phyloP scores from a whole-genome alignment of 352 stramenopile genomes.

The Globisporangium emineosum region DNA sequence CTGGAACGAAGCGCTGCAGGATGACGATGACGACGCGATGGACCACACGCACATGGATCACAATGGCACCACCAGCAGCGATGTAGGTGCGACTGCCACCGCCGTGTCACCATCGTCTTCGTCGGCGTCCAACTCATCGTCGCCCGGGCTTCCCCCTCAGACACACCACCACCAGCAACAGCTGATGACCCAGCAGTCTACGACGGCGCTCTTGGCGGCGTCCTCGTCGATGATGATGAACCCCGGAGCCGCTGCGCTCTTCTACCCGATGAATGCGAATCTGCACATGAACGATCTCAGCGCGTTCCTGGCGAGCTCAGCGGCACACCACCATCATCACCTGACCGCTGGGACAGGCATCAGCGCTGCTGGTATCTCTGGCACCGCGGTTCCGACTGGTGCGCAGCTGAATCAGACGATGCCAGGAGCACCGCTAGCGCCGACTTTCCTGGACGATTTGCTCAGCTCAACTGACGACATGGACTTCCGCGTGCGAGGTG shows the following conservation, averaged over 20 bases:
- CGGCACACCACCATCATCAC: not conserved
- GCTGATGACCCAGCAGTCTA: conserved; percentile 7
- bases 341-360: not conserved
- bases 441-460: conserved; percentile 50
- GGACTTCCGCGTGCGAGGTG: conserved; percentile 4
- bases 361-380: not conserved
- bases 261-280: conserved; percentile 8
- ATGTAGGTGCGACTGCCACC: not conserved
- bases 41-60: conserved; percentile 1
- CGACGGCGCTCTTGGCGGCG: not conserved
- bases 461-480: conserved; percentile 26
- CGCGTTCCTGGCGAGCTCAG: conserved; percentile 24
- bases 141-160: conserved; percentile 3
- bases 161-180: not conserved
- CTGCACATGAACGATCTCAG: conserved; percentile 28
- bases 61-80: not conserved
- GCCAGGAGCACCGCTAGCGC: conserved; percentile 8
- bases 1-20: conserved; percentile 13
- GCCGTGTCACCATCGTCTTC: conserved; percentile 8
- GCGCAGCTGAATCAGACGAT: not conserved
- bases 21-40: conserved; percentile 9
- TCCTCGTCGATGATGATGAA: conserved; percentile 6
- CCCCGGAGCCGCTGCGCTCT: not conserved
- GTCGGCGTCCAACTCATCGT: conserved; percentile 8
- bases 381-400: no score